Base-by-base conservation (phyloP, 768 basidiomycete genomes). In the Phallus indusiatus region DNA sequence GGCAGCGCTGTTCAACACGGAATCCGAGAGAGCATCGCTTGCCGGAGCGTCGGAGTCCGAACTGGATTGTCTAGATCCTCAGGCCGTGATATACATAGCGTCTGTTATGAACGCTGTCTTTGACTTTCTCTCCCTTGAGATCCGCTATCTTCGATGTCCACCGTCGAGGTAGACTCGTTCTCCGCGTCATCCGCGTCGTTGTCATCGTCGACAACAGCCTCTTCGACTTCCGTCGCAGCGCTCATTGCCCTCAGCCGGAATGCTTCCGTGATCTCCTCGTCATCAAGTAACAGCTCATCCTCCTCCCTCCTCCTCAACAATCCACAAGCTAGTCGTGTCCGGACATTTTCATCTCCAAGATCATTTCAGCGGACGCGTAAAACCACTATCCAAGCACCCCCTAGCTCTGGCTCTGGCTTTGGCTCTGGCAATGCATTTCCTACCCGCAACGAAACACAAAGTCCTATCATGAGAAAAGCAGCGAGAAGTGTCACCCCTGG, bases 211-310 rank as follows among this genome's bases (percentile, higher is more conserved):
- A 28, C 28, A 28, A 28, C 28, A 28, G 48, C 61, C 12, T 42
- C 56, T 10, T 36, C 54, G 1, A 53, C 61, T 6, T 61, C 63
- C 17, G 46, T 53, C 17, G 53, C 55, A 37, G 56, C 75, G 0
- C 74, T 88, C 59, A 81, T 84, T 53, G 82, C 84, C 68, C 78
- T 88, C 54, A 85, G 83, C 73, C 80, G 87, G 68, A 87, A 87
- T 74, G 78, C 86, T 0, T 87, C 86, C 12, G 87, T 86, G 67
- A 85, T 88, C 59, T 88, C 81, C 1, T 78, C 85, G 24, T 66
- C 66, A 0, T 81, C 78, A 47, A 84, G 82, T 61, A 79, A 76
- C 66, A 72, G 75, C 47, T 71, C 73, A 54, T 74, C 74, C 48
- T 74, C 37, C 65, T 78, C 53, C 71, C 68, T 22, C 74, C 78